These are phyloP conservation scores for Psilocybe sp. DNA, from an alignment of 768 basidiomycete species.

Conservation along the genomic window DNA sequence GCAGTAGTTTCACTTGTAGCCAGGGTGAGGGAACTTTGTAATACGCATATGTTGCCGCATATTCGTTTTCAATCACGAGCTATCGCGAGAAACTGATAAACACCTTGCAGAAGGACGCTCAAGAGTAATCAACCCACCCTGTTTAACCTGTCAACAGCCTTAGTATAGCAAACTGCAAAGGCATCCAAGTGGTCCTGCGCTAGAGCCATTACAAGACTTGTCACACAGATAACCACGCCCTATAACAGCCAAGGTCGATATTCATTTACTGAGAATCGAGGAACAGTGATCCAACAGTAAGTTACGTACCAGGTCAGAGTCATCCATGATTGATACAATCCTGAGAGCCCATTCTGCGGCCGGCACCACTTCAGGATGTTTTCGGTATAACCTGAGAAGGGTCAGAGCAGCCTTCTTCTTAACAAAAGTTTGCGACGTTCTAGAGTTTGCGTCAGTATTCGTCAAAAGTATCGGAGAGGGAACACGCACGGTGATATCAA, in stretches of 20 bases:
- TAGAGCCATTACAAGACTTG: constrained; percentile 89
- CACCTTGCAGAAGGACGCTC: neutral
- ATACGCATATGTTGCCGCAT: constrained; percentile 86
- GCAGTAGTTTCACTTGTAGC: constrained; percentile 94
- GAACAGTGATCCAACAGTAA: neutral
- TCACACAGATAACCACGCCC: constrained; percentile 95
- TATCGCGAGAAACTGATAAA: constrained; percentile 24
- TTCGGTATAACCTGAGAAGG: constrained; percentile 87
- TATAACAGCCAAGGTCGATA: constrained; percentile 22
- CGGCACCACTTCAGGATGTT: constrained; percentile 92
- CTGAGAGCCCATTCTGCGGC: constrained; percentile 94
- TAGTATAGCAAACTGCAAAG: constrained; percentile 89
- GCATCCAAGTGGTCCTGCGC: constrained; percentile 93
- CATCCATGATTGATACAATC: constrained; percentile 95
- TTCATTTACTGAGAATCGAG: constrained; percentile 3
- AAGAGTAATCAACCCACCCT: constrained; percentile 49
- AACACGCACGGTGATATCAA: constrained; percentile 85
- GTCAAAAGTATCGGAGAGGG: neutral
- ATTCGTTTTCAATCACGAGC: constrained; percentile 92
- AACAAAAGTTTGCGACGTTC: constrained; percentile 92
- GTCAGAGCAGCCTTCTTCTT: constrained; percentile 99
- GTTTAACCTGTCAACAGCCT: constrained; percentile 87
- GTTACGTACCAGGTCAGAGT: constrained; percentile 68
- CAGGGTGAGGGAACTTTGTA: constrained; percentile 98
- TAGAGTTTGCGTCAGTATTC: constrained; percentile 27